Conservation (phyloP, 208 protist species). For the Angomonas deanei region DNA sequence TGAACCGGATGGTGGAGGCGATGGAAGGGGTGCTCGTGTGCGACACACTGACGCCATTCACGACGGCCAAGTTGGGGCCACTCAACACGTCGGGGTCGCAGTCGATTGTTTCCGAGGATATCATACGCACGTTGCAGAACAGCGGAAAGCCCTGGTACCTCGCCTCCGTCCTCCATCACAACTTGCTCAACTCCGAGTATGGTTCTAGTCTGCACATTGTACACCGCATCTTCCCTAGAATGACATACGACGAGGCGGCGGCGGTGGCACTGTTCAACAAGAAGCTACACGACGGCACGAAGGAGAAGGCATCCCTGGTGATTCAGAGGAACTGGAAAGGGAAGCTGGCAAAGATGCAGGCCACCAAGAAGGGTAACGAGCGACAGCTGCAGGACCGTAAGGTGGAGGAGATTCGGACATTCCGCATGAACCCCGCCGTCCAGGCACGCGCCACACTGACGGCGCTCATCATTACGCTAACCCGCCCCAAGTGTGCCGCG, state of each 20-base stretch:
- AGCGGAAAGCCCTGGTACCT: slow-evolving; percentile 73
- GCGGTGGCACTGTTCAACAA: slow-evolving; percentile 67
- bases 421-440: slow-evolving; percentile 62
- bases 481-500: slow-evolving; percentile 32
- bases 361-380: slow-evolving; percentile 18
- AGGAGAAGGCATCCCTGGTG: slow-evolving; percentile 57
- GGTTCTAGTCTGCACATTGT: slow-evolving; percentile 74
- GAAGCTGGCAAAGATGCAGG: slow-evolving; percentile 35
- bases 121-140: slow-evolving; percentile 54
- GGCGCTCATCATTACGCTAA: slow-evolving; percentile 71
- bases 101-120: slow-evolving; percentile 47
- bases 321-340: slow-evolving; percentile 83
- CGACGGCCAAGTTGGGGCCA: slow-evolving; percentile 54
- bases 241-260: slow-evolving; percentile 67
- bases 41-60: slow-evolving; percentile 70
- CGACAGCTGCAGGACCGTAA: slow-evolving; percentile 55
- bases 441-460: slow-evolving; percentile 53
- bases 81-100: slow-evolving; percentile 31
- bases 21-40: slow-evolving; percentile 64
- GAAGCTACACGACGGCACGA: slow-evolving; percentile 44
- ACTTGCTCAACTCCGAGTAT: slow-evolving; percentile 75
- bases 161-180: slow-evolving; percentile 61
- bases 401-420: slow-evolving; percentile 67
- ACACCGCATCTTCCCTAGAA: slow-evolving; percentile 47
- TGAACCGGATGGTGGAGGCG: slow-evolving; percentile 79